phyloP scores from a whole-genome alignment of 768 basidiomycete genomes.

The Harrya chromipes region DNA sequence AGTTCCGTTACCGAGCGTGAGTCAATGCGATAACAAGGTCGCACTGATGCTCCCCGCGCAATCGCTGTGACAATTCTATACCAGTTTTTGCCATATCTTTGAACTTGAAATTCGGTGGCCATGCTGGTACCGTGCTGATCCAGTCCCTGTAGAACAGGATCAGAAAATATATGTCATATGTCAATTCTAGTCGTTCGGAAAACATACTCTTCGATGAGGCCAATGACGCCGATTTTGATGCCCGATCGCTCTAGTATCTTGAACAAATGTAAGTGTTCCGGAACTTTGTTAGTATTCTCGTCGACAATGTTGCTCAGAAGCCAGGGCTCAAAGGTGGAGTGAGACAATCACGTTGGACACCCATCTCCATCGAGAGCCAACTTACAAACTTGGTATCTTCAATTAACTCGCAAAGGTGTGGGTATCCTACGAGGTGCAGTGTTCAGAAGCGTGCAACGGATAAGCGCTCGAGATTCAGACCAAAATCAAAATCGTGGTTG shows the following conservation, averaged over 20 bases:
- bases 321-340: constrained; percentile 62
- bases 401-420: constrained; percentile 64
- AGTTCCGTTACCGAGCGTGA: constrained; percentile 59
- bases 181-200: background rate
- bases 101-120: constrained; percentile 79
- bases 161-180: background rate
- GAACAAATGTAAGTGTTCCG: constrained; percentile 59
- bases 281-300: constrained; percentile 56
- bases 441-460: background rate
- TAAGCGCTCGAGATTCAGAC: constrained; percentile 32
- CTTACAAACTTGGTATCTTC: constrained; percentile 72
- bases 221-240: constrained; percentile 74
- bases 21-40: constrained; percentile 86
- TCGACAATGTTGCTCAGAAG: constrained; percentile 86
- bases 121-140: constrained; percentile 84
- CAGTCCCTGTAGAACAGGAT: constrained; percentile 57
- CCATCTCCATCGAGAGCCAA: constrained; percentile 1
- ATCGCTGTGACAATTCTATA: constrained; percentile 62
- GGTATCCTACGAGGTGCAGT: constrained; percentile 46
- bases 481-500: constrained; percentile 93
- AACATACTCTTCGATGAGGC: constrained; percentile 72
- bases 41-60: constrained; percentile 70
- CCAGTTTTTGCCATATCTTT: constrained; percentile 72
- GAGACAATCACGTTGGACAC: background rate
- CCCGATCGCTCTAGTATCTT: constrained; percentile 67